Conservation (phyloP, 1,284 basidiomycete genomes). For the Chondrostereum purpureum region DNA sequence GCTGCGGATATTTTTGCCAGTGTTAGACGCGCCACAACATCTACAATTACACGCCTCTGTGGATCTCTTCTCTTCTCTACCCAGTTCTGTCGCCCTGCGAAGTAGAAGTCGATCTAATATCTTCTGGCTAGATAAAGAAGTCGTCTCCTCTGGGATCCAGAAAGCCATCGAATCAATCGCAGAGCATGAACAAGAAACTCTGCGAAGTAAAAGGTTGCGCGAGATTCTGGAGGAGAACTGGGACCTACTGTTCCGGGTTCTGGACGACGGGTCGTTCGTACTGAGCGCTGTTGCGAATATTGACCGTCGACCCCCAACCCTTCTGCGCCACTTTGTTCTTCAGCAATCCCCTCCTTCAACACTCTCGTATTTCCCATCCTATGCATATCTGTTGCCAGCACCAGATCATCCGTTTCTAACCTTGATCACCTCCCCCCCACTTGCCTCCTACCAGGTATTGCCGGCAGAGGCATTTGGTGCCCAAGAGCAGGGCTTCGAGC, state of each 20-base stretch:
- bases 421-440: conserved; percentile 53
- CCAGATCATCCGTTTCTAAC: conserved; percentile 39
- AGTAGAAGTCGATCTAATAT: conserved; percentile 38
- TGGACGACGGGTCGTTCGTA: conserved; percentile 65
- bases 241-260: conserved; percentile 73
- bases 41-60: conserved; percentile 80
- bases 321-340: conserved; percentile 71
- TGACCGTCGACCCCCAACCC: conserved; percentile 82
- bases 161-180: conserved; percentile 28
- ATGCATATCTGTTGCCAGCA: conserved; percentile 51
- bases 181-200: conserved; percentile 36
- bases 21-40: conserved; percentile 79
- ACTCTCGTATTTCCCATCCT: conserved; percentile 37
- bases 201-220: conserved; percentile 37
- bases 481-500: conserved; percentile 37
- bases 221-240: conserved; percentile 65
- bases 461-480: conserved; percentile 56
- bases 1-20: conserved; percentile 79
- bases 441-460: conserved; percentile 50
- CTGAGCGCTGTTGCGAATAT: conserved; percentile 81
- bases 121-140: conserved; percentile 59
- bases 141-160: conserved; percentile 45
- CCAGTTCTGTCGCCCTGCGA: conserved; percentile 30
- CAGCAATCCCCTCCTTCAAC: conserved; percentile 50
- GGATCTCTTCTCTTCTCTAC: conserved; percentile 53